Percentiles rank a stretch among this genome's conserved stretches.
These are phyloP conservation scores for Polygonum maritimum DNA, from an alignment of 148 eudicot species.

Conservation along the genomic window DNA sequence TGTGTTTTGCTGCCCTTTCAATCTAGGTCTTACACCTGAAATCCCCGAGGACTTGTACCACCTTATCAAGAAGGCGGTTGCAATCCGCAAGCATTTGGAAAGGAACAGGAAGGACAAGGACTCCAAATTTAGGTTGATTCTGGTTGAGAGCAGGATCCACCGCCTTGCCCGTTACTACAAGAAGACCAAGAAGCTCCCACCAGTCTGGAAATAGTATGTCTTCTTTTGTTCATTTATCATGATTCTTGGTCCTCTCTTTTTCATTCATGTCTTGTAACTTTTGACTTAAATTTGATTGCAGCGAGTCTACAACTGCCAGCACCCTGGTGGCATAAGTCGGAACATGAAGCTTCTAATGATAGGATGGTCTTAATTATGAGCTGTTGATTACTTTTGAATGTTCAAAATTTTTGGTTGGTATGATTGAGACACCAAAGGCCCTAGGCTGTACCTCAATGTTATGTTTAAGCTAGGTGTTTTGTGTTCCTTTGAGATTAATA, in stretches of 20 bases:
- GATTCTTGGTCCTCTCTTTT: background rate
- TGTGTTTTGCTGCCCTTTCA: background rate
- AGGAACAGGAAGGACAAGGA: slow-evolving; percentile 41
- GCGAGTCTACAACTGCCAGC: slow-evolving; percentile 18
- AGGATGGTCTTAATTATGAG: background rate
- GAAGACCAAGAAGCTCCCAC: slow-evolving; percentile 40
- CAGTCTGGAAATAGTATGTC: slow-evolving; percentile 36
- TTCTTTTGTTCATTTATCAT: background rate
- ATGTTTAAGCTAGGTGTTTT: background rate
- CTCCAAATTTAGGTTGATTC: slow-evolving; percentile 33
- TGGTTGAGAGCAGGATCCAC: slow-evolving; percentile 36
- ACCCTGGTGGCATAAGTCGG: slow-evolving; percentile 27
- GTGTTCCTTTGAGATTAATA: background rate
- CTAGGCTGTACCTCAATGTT: background rate
- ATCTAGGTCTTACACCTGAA: slow-evolving; percentile 31
- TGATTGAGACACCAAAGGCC: background rate
- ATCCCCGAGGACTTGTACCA: slow-evolving; percentile 37
- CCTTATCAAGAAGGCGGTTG: slow-evolving; percentile 37
- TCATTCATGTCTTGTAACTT: background rate
- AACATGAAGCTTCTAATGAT: background rate
- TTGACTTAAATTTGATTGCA: slow-evolving; percentile 12
- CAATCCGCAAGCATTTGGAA: slow-evolving; percentile 31
- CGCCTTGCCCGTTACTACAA: slow-evolving; percentile 37
- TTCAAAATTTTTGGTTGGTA: background rate
- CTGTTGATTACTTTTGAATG: background rate